Evolutionary conservation across 257 asterid species (phyloP).

Genomic region (Petrea volubilis): DNA sequence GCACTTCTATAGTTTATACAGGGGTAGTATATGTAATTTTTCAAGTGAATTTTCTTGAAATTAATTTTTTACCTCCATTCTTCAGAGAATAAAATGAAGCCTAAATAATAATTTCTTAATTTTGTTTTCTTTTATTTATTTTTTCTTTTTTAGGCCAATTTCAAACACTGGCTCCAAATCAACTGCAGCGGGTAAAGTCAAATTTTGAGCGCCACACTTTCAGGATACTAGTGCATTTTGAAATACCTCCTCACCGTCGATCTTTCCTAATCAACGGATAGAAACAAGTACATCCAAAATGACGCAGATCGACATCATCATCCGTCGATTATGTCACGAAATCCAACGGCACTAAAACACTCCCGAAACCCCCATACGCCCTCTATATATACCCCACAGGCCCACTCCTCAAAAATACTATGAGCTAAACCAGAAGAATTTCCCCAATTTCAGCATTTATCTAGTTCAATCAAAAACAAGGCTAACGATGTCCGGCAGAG

Average conservation of each 20-base stretch:
- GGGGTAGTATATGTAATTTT: no score
- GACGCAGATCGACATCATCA: slow-evolving; percentile 3
- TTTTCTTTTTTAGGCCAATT: no score
- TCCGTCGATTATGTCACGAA: slow-evolving; percentile 12
- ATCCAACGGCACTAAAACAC: slow-evolving; percentile 23
- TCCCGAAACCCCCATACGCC: background rate
- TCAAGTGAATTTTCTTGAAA: no score
- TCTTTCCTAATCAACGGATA: slow-evolving; percentile 16
- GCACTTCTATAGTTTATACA: no score
- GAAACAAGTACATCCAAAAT: background rate
- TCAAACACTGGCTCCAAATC: no score
- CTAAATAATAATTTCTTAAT: no score
- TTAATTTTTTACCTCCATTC: no score
- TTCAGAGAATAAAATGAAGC: no score
- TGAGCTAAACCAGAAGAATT: background rate
- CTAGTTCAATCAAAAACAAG: background rate
- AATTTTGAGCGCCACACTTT: background rate
- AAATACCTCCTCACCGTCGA: slow-evolving; percentile 18
- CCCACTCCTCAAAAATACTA: background rate
- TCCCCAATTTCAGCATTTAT: background rate
- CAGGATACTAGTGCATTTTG: background rate
- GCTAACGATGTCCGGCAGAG: slow-evolving; percentile 42
- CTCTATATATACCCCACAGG: background rate
- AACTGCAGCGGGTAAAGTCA: no score
- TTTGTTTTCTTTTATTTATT: no score